Percentiles rank a stretch among this genome's conserved stretches.
These are phyloP conservation scores for Aspergillus sp. DNA, from an alignment of 2,329 filamentous ascomycete genomes.

Conservation along the genomic window DNA sequence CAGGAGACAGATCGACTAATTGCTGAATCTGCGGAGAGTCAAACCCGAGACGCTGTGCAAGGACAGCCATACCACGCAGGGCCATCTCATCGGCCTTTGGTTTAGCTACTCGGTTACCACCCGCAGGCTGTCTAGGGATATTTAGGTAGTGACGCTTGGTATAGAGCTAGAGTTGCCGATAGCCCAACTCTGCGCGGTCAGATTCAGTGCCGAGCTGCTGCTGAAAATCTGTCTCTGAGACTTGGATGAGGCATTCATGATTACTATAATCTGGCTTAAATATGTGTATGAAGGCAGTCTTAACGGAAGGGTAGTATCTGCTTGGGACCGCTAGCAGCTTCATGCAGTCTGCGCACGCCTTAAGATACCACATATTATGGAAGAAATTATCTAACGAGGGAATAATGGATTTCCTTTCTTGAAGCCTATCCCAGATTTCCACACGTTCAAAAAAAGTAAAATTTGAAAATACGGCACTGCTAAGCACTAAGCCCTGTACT, in stretches of 20 bases:
- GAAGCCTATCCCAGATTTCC: background rate
- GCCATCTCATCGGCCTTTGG: conserved; percentile 18
- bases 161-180: conserved; percentile 32
- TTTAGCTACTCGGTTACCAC: conserved; percentile 12
- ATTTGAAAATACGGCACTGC: conserved; percentile 16
- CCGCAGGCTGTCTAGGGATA: conserved; percentile 14
- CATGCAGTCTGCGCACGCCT: conserved; percentile 25
- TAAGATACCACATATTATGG: conserved; percentile 36
- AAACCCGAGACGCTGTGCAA: conserved; percentile 22
- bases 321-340: conserved; percentile 24
- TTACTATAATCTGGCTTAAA: background rate
- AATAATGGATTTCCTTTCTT: background rate
- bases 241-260: conserved; percentile 22
- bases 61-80: conserved; percentile 19
- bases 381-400: conserved; percentile 40
- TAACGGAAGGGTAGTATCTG: background rate
- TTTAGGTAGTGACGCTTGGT: conserved; percentile 31
- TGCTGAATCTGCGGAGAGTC: conserved; percentile 16
- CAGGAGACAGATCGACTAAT: conserved; percentile 18
- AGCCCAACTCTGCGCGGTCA: conserved; percentile 18
- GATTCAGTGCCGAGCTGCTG: conserved; percentile 8
- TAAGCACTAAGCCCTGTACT: conserved; percentile 17
- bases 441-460: conserved; percentile 17
- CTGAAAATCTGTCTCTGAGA: conserved; percentile 24
- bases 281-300: background rate